A percentile compares a stretch with the other conserved stretches of the same genome.
These are phyloP conservation scores for Tuber calosporum DNA, from an alignment of 495 filamentous ascomycete species.

Conservation along the genomic window DNA sequence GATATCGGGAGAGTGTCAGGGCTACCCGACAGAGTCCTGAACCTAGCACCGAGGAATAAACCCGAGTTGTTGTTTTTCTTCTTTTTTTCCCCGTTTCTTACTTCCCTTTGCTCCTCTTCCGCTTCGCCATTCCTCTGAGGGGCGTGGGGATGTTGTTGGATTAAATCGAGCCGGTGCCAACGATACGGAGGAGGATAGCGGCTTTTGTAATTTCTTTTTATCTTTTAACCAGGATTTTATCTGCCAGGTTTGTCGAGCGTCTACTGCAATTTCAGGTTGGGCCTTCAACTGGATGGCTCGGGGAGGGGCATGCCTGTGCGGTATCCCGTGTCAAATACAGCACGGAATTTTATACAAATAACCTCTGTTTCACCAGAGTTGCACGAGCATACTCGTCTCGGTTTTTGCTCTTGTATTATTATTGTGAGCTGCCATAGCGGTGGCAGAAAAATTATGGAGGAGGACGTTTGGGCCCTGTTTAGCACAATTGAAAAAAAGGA, in stretches of 20 bases:
- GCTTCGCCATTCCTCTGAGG: not conserved
- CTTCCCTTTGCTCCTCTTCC: not conserved
- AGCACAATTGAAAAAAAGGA: not conserved
- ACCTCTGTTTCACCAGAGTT: not conserved
- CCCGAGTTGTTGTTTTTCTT: not conserved
- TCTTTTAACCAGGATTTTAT: not conserved
- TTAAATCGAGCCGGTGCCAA: not conserved
- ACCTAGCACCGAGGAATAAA: not conserved
- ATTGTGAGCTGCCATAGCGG: not conserved
- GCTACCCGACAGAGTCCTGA: not conserved
- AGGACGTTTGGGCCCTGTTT: not conserved
- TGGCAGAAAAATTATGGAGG: not conserved
- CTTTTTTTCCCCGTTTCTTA: not conserved
- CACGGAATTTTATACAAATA: not conserved
- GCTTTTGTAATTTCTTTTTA: not conserved
- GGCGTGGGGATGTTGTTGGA: not conserved
- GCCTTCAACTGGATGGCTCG: not conserved
- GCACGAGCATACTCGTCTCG: not conserved
- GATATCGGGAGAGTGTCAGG: constrained; percentile 13
- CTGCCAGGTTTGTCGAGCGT: not conserved
- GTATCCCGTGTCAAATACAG: not conserved
- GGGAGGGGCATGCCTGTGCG: not conserved
- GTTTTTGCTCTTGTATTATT: not conserved
- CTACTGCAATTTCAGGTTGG: not conserved
- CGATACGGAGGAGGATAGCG: not conserved